Conservation (phyloP, 1,139 yeast genomes). For the Torulaspora globosa region DNA sequence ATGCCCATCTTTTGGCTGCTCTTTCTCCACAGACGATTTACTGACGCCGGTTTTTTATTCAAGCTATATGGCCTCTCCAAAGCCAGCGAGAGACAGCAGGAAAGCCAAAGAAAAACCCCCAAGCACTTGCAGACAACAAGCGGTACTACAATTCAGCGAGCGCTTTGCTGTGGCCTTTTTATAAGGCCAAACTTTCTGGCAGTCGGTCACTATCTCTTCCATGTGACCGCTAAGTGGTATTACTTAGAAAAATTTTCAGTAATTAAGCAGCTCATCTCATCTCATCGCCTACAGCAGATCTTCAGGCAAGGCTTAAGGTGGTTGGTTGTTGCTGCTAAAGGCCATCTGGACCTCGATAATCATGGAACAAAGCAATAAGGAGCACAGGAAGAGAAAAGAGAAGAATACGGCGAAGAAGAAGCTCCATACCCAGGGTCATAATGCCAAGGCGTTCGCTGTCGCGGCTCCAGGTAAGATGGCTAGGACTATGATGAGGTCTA, state of each 20-base stretch:
- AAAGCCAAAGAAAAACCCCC: background rate
- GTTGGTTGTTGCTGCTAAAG: background rate
- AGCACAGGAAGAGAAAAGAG: slow-evolving; percentile 55
- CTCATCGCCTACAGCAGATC: background rate
- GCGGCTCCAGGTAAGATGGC: slow-evolving; percentile 87
- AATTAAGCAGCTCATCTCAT: slow-evolving; percentile 18
- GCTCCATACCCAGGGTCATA: slow-evolving; percentile 84
- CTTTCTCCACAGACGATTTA: background rate
- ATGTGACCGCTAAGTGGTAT: slow-evolving; percentile 6
- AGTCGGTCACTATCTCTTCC: background rate
- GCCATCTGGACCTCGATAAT: background rate
- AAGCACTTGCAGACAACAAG: background rate
- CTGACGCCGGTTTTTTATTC: background rate
- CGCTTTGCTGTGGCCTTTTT: too few relatives aligned
- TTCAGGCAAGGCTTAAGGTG: background rate
- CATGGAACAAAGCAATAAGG: slow-evolving; percentile 52
- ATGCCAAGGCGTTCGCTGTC: slow-evolving; percentile 93
- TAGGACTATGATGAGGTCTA: slow-evolving; percentile 76
- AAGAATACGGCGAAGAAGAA: slow-evolving; percentile 74
- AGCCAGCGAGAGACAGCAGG: background rate
- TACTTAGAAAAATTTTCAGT: slow-evolving; percentile 17
- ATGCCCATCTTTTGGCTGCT: background rate
- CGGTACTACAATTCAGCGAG: background rate
- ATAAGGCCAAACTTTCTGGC: background rate
- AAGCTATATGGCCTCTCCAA: background rate